Evolutionary conservation across 805 yeast species (phyloP).

Genomic region (Metschnikowia shivogae): DNA sequence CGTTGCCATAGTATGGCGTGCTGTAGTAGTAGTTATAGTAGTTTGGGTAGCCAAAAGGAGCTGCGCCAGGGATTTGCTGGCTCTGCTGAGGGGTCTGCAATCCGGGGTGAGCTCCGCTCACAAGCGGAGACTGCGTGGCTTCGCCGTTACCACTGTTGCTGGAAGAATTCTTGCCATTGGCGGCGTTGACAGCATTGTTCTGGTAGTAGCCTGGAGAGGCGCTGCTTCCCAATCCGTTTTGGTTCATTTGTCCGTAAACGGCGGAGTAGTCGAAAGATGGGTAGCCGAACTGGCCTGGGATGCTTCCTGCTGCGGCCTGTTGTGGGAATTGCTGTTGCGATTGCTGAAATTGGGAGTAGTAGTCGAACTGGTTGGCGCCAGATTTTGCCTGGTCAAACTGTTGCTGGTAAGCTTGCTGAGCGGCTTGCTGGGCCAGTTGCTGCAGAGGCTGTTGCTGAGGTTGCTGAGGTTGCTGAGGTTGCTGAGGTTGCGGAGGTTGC

Average conservation of each 20-base stretch:
- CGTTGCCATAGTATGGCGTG: constrained; percentile 38
- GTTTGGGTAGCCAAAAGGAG: constrained; percentile 40
- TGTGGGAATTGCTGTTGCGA: constrained; percentile 36
- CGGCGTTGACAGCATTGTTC: constrained; percentile 23
- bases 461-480: constrained; percentile 17
- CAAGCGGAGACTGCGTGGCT: constrained; percentile 32
- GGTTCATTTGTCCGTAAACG: constrained; percentile 28
- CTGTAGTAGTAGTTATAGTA: constrained; percentile 40
- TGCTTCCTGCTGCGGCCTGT: constrained; percentile 34
- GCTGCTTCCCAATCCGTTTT: constrained; percentile 15
- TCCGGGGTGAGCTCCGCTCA: constrained; percentile 22
- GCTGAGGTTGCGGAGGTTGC: constrained; percentile 12
- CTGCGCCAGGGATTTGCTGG: constrained; percentile 32
- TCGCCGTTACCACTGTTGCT: constrained; percentile 22
- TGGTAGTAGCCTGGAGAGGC: constrained; percentile 21
- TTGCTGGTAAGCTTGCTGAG: constrained; percentile 13
- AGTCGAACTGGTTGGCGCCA: constrained; percentile 17
- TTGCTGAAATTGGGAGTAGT: constrained; percentile 19
- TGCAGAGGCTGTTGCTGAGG: constrained; percentile 3
- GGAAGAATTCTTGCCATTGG: constrained; percentile 21
- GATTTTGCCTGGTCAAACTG: constrained; percentile 14
- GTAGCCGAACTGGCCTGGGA: constrained; percentile 43
- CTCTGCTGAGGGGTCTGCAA: constrained; percentile 27
- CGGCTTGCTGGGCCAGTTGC: constrained; percentile 9
- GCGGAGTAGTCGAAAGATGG: constrained; percentile 41